These are phyloP conservation scores for Nemania diffusa DNA, from an alignment of 2,329 filamentous ascomycete genomes.

Conservation along the genomic window DNA sequence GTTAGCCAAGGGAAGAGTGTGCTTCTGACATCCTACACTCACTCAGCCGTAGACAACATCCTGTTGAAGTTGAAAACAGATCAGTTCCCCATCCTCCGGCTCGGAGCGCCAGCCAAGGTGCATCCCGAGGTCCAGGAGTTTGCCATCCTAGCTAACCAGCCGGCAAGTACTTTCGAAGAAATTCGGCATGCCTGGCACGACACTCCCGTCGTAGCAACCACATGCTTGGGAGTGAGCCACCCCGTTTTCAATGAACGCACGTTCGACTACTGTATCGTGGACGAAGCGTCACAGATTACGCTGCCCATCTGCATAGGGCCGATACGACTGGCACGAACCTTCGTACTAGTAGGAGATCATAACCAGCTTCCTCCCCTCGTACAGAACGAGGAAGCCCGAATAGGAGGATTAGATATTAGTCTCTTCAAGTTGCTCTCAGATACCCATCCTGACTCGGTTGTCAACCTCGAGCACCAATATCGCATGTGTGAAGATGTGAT, in stretches of 20 bases:
- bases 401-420: conserved; percentile 89
- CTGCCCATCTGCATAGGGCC: conserved; percentile 93
- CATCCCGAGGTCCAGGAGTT: conserved; percentile 90
- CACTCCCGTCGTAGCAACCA: conserved; percentile 91
- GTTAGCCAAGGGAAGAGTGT: conserved; percentile 92
- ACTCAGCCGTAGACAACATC: conserved; percentile 98
- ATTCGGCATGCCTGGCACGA: conserved; percentile 85
- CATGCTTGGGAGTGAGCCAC: conserved; percentile 92
- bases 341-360: conserved; percentile 96
- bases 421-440: conserved; percentile 95
- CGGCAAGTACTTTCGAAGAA: conserved; percentile 82
- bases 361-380: conserved; percentile 95
- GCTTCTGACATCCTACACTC: conserved; percentile 92
- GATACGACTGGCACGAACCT: conserved; percentile 90
- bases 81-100: conserved; percentile 80
- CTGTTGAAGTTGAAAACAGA: conserved; percentile 88
- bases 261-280: conserved; percentile 98
- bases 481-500: conserved; percentile 99
- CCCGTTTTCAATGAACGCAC: conserved; percentile 85
- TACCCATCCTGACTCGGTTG: conserved; percentile 84
- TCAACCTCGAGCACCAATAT: conserved; percentile 94
- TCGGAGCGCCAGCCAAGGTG: conserved; percentile 86
- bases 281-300: conserved; percentile 97
- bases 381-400: conserved; percentile 86
- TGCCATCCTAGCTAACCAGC: conserved; percentile 78